A percentile compares a stretch with the other conserved stretches of the same genome.
These are phyloP conservation scores for Penicillium sp. DNA, from an alignment of 2,329 filamentous ascomycete species.

Conservation along the genomic window DNA sequence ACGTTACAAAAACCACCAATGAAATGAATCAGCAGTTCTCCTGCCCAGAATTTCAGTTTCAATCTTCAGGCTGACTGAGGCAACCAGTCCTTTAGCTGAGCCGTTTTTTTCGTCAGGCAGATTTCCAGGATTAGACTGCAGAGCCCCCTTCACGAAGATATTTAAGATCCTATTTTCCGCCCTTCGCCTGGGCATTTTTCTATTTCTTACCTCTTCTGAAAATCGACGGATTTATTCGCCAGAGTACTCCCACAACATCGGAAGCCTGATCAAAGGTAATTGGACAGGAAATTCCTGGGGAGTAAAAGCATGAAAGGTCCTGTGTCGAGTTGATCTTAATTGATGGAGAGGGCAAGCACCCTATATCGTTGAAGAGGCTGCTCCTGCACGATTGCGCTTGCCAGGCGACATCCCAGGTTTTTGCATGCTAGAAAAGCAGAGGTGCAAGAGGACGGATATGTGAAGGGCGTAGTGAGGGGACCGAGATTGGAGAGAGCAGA, in stretches of 20 bases:
- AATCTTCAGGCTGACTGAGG: not conserved
- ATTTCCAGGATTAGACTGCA: too few species aligned
- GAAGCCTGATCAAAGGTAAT: too few species aligned
- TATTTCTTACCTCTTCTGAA: too few species aligned
- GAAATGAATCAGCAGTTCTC: conserved; percentile 5
- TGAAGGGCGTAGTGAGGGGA: not conserved
- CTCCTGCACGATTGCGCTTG: not conserved
- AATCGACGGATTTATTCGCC: too few species aligned
- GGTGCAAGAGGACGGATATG: not conserved
- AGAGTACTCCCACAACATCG: too few species aligned
- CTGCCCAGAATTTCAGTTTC: conserved; percentile 13
- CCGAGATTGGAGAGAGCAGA: not conserved
- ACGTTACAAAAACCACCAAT: not conserved
- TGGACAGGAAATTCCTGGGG: not conserved
- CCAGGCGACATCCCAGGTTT: not conserved
- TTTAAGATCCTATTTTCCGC: too few species aligned
- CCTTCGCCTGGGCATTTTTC: too few species aligned
- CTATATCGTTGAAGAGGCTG: not conserved
- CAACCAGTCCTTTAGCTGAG: not conserved
- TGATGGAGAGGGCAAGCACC: not conserved
- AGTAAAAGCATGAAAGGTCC: not conserved
- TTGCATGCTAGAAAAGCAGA: not conserved
- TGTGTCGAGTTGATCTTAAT: not conserved
- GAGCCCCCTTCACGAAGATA: too few species aligned
- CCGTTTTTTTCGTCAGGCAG: not conserved